Percentiles rank a stretch among this genome's conserved stretches.
Conservation (phyloP, 1,139 yeast species). For the Sugiyamaella novakii region DNA sequence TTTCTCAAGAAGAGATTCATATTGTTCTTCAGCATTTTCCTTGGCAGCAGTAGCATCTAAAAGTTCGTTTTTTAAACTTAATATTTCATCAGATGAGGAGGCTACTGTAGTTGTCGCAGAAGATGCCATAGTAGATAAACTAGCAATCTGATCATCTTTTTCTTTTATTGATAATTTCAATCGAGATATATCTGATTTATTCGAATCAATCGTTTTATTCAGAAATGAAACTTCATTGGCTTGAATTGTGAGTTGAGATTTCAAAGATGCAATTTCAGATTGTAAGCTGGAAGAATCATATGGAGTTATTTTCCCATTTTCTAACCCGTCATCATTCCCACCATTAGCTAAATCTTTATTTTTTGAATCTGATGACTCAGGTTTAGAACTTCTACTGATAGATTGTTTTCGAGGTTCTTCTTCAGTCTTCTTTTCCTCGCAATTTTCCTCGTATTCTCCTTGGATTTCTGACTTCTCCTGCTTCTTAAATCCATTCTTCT, state of each 20-base stretch:
- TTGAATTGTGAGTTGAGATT: not conserved
- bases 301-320: not conserved
- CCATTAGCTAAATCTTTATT: not conserved
- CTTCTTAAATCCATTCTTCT: not conserved
- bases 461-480: not conserved
- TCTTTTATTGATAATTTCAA: constrained; percentile 2
- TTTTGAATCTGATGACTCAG: not conserved
- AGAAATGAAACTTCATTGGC: not conserved
- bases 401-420: no score
- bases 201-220: not conserved
- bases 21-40: constrained; percentile 67
- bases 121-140: not conserved
- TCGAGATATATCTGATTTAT: not conserved
- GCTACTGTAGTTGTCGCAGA: not conserved
- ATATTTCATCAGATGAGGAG: constrained; percentile 4
- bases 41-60: constrained; percentile 55
- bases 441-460: not conserved
- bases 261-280: constrained; percentile 1
- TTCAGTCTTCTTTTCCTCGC: no score
- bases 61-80: constrained; percentile 30
- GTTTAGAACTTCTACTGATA: not conserved
- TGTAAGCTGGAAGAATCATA: not conserved
- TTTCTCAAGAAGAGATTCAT: constrained; percentile 72
- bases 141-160: not conserved
- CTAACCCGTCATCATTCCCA: no score